Evolutionary conservation across 306 rosid species (phyloP), one percentile per base, ranked within the genome.

Genomic region (Psophocarpus tetragonolobus): DNA sequence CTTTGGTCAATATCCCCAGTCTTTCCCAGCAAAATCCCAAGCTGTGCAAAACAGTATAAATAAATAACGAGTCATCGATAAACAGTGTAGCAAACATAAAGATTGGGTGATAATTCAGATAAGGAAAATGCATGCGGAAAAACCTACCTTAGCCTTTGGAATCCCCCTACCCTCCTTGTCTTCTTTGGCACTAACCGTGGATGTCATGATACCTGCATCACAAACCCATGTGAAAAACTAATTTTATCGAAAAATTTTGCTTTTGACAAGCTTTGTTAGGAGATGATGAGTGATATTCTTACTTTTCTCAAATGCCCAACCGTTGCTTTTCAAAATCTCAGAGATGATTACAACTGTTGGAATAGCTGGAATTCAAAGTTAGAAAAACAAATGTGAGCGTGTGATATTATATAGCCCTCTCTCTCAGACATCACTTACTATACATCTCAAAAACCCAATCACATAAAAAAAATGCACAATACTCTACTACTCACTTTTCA

Each of bases 301-400:
- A 92, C 97, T 79, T 82, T 90, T 90, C 80, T 92, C 83, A 67
- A 78, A 45, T 17, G 87, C 93, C 81, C 87, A 63, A 17, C 91
- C 90, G 57, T 76, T 79, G 69, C 83, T 65, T 63, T 92, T 90
- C 88, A 92, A 76, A 75, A 76, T 80, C 80, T 92, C 93, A 8
- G 90, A 61, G 38, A 92, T 81, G 29, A 84, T 62, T 78, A 92
- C 81, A 1, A 88, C 84, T 70, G 93, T 84, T 63, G 93, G 92
- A 84, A 90, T 92, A 68, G 92, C 97, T 92, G 88, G 6, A 12
- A 80, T 72, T 70, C 41, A 54, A 11, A 69, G 75, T 79, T 58
- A 84, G 70, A 53, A 38, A 80, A 21, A 57, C 21, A 36, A 36
- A 36, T 1, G 41, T 10, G 1, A 6, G 41, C 6, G 36, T 33